A percentile compares a stretch with the other conserved stretches of the same genome.
Evolutionary conservation across 169 alveolate genomes (phyloP).

Genomic region (Cryptosporidium bovis): DNA sequence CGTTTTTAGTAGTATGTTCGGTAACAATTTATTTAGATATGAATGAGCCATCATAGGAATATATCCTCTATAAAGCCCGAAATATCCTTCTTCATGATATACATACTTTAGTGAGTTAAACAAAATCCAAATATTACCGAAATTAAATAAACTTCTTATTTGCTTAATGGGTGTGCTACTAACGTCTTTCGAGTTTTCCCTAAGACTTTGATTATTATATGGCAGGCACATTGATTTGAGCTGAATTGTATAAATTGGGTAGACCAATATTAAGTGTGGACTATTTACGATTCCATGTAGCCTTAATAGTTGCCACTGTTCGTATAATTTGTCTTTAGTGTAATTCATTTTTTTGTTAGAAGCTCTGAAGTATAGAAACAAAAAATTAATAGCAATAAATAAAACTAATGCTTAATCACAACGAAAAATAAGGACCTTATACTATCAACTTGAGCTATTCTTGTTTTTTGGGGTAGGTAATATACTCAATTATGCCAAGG

Average conservation of each 20-base stretch:
- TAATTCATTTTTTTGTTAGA: constrained; percentile 6
- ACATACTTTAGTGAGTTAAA: constrained; percentile 33
- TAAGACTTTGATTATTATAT: not conserved
- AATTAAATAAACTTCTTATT: not conserved
- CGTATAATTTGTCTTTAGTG: constrained; percentile 30
- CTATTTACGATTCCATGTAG: constrained; percentile 53
- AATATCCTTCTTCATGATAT: constrained; percentile 59
- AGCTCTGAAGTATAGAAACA: no score
- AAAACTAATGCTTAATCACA: no score
- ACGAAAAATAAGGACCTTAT: no score
- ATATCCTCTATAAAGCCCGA: constrained; percentile 66
- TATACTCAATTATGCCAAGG: no score
- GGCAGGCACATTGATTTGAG: constrained; percentile 56
- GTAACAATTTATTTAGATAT: constrained; percentile 6
- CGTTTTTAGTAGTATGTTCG: constrained; percentile 26
- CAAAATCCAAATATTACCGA: not conserved
- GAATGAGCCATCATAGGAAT: constrained; percentile 39
- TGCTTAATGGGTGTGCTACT: not conserved
- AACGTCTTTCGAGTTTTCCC: not conserved
- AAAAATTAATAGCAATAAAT: no score
- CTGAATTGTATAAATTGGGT: constrained; percentile 66
- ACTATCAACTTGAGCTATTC: no score
- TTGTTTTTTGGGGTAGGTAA: no score
- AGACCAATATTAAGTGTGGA: constrained; percentile 43
- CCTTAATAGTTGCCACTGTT: constrained; percentile 63